phyloP scores from a whole-genome alignment of 345 rosid genomes.

The Clarkia xantiana region DNA sequence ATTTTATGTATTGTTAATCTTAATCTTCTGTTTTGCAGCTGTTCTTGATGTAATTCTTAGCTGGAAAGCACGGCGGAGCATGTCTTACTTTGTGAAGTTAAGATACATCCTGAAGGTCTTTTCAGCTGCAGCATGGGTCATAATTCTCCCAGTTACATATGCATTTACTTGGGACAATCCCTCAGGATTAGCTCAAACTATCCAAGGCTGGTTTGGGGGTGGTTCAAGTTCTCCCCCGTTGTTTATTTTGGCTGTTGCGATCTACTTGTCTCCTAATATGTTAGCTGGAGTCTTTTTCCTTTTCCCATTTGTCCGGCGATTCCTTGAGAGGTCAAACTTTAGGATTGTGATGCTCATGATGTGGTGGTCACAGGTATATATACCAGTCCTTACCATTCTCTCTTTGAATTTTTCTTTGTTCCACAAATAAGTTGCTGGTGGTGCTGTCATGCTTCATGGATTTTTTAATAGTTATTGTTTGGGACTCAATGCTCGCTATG shows the following conservation, averaged over 20 bases:
- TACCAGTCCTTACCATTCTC: neutral
- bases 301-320: conserved; percentile 78
- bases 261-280: conserved; percentile 89
- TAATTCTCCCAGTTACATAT: conserved; percentile 81
- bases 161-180: conserved; percentile 86
- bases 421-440: neutral
- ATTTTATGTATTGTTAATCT: conserved; percentile 6
- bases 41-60: conserved; percentile 80
- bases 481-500: neutral
- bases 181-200: conserved; percentile 83
- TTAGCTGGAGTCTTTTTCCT: conserved; percentile 75
- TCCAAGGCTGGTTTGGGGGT: conserved; percentile 86
- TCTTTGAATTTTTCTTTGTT: neutral
- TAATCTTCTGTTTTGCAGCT: conserved; percentile 42
- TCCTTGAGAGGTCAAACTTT: conserved; percentile 84
- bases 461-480: neutral
- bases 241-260: conserved; percentile 68
- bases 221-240: conserved; percentile 56
- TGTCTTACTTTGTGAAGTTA: conserved; percentile 87
- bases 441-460: too few relatives aligned
- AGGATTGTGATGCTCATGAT: conserved; percentile 88
- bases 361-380: conserved; percentile 99
- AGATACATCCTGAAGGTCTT: conserved; percentile 85
- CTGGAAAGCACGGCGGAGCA: conserved; percentile 76
- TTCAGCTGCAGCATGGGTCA: conserved; percentile 95